Base-by-base conservation (phyloP, 2,329 filamentous ascomycete genomes). In the Scedosporium minutisporum region DNA sequence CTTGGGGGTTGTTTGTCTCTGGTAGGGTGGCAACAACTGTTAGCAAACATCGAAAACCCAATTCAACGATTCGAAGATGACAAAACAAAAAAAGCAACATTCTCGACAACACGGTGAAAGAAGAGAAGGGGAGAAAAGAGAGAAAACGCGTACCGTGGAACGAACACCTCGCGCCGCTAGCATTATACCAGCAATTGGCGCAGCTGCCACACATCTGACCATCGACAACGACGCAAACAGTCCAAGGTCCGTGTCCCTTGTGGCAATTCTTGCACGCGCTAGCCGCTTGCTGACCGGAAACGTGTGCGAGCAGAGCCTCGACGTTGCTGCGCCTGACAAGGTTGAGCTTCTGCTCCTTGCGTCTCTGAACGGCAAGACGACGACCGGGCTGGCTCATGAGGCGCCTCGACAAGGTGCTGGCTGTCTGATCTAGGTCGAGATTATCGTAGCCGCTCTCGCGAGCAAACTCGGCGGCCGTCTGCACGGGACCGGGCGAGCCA, bases 161-260 rank as follows among this genome's bases (percentile, higher is more conserved):
- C 14, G 82, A 85, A 65, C 83, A 86, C 60, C 83, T 73, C 9
- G 81, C 78, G 9, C 83, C 83, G 60, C 82, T 84, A 6, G 83
- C 83, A 63, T 86, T 86, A 71, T 82, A 86, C 83, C 83, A 86
- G 69, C 83, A 86, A 68, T 86, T 86, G 63, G 82, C 79, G 65
- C 83, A 86, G 67, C 81, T 84, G 9, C 83, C 83, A 64, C 81
- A 85, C 80, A 86, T 82, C 68, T 84, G 80, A 1, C 83, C 82
- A 58, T 80, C 79, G 23, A 83, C 80, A n/a, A 84, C 74, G n/a
- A 86, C 76, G 65, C 83, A 86, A 16, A 76, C 75, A 1, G 76
- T 81, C 82, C 82, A 86, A 0, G 83, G 83, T 0, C 83, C 83
- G 64, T 85, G 81, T 3, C 82, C 82, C 68, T 84, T 85, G 70